Evolutionary conservation across 176 grass and related monocot genomes (phyloP).

Genomic region (Canna indica): DNA sequence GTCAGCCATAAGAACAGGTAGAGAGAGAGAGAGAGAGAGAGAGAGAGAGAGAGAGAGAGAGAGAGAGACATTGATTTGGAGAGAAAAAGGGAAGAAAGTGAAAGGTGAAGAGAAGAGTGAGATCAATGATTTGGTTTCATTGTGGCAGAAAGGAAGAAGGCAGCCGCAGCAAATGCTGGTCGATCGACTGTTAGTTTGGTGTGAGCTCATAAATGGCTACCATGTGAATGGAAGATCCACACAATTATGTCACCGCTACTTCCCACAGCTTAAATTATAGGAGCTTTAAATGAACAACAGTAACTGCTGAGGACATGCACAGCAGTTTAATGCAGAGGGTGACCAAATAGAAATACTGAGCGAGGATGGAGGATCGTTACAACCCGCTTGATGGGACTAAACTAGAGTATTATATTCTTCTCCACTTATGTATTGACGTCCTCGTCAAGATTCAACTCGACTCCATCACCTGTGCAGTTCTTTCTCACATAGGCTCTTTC

Average conservation of each 20-base stretch:
- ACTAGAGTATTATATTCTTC: too few relatives aligned
- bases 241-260: background rate
- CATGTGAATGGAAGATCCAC: background rate
- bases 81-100: background rate
- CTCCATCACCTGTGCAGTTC: too few relatives aligned
- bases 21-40: too few relatives aligned
- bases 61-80: background rate
- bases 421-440: too few relatives aligned
- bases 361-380: too few relatives aligned
- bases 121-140: background rate
- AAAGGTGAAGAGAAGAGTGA: background rate
- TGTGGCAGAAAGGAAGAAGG: background rate
- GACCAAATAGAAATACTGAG: too few relatives aligned
- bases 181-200: background rate
- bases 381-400: too few relatives aligned
- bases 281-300: background rate
- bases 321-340: background rate
- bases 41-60: background rate
- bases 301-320: background rate
- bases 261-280: background rate
- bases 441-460: too few relatives aligned
- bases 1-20: background rate
- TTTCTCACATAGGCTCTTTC: too few relatives aligned
- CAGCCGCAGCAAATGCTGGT: background rate
- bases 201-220: conserved; percentile 4